A percentile compares a stretch with the other conserved stretches of the same genome.
phyloP scores from a whole-genome alignment of 2,329 filamentous ascomycete species.

The Venturia aucupariae region DNA sequence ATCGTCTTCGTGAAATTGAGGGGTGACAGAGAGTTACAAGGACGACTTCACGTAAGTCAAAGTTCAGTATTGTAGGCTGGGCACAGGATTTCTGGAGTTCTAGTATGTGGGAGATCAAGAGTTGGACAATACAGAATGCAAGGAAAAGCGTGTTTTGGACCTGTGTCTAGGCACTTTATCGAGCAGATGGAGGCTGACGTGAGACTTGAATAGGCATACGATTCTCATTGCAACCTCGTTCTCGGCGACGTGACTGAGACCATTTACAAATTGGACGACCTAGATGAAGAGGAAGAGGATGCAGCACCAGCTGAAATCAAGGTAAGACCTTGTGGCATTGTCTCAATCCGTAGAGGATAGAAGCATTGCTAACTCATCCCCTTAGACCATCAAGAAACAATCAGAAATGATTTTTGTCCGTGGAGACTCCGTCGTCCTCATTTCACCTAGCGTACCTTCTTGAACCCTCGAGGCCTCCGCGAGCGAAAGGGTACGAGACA shows the following conservation, averaged over 20 bases:
- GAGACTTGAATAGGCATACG: slow-evolving; percentile 65
- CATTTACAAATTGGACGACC: slow-evolving; percentile 85
- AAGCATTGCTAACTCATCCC: slow-evolving; percentile 9
- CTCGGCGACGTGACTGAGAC: slow-evolving; percentile 96
- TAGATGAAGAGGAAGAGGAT: slow-evolving; percentile 62
- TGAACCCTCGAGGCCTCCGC: not conserved
- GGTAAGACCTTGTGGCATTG: not conserved
- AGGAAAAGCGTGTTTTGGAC: not conserved
- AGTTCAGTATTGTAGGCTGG: too few species aligned
- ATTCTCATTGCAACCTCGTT: slow-evolving; percentile 96
- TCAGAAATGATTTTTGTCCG: slow-evolving; percentile 98
- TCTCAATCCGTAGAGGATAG: not conserved
- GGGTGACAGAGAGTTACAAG: slow-evolving; percentile 91
- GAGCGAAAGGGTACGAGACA: too few species aligned
- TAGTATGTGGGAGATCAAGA: too few species aligned
- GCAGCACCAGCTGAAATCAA: not conserved
- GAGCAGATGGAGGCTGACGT: not conserved
- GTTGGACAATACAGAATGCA: not conserved
- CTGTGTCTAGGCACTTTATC: not conserved
- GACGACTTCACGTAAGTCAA: slow-evolving; percentile 70
- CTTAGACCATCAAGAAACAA: slow-evolving; percentile 85
- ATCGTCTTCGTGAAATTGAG: slow-evolving; percentile 95
- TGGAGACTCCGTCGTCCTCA: slow-evolving; percentile 56
- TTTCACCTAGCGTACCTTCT: slow-evolving; percentile 27
- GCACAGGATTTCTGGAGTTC: too few species aligned